Base-by-base conservation (phyloP, 140 eudicot genomes). In the Stevia rebaudiana region DNA sequence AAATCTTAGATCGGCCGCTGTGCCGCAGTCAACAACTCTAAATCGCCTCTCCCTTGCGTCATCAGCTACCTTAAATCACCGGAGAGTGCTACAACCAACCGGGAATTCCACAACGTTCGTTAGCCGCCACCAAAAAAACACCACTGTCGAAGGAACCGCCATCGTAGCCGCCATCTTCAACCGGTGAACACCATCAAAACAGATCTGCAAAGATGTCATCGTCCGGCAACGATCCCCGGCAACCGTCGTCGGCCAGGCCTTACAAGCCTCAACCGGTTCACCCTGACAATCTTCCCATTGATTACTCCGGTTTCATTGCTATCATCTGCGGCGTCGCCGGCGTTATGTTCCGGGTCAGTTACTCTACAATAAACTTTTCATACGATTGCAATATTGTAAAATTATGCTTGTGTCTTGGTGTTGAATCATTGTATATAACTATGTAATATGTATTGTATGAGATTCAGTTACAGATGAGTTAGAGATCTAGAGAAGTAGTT, bases 221-320 rank as follows among this genome's bases (percentile, higher is more conserved):
- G 18, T 65, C 80, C 51, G 82, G 78, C 15, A 84, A 75, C 76
- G 98, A 91, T 77, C 98, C 98, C 11, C 81, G 98, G 42, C 86
- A 75, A 16, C 89, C 91, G 12, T 87, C 95, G 65, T 50, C 96
- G 72, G 98, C 96, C 15, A 79, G 71, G 82, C 96, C 95, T 41
- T 87, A 77, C 79, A 82, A 78, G 58, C 76, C 84, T 13, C 71
- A 79, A 51, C 39, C 71, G 0, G 78, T 84, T 30, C 54, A 86
- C 4, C 81, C 88, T 25, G 86, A 87, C 11, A 92, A 84, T 54
- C 85, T 82, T 30, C 98, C 98, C 16, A 76, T 87, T 10, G 98
- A 90, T 70, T 91, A 91, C 80, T 79, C 98, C 22, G 95, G 95
- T 61, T 91, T 91, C 78, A 66, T 91, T 79, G 98, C 96, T 66